phyloP scores from a whole-genome alignment of 164 flowering plant species.

The Sextonia rubra region DNA sequence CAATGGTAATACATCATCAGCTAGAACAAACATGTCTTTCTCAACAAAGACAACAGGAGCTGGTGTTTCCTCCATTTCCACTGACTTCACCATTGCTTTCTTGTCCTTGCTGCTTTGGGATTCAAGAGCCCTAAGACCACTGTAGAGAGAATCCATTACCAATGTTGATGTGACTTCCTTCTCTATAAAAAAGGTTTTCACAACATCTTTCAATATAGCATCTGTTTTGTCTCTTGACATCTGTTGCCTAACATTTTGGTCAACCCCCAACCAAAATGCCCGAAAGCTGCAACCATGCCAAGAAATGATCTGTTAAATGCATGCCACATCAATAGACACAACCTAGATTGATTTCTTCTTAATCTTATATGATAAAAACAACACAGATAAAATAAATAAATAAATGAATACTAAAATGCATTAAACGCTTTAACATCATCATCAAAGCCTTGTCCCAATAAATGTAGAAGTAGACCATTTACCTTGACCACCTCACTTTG shows the following conservation, averaged over 20 bases:
- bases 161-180: conserved; percentile 96
- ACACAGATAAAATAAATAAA: no score
- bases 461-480: conserved; percentile 2
- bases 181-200: conserved; percentile 87
- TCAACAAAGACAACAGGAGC: conserved; percentile 75
- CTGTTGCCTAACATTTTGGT: conserved; percentile 58
- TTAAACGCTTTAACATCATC: background rate
- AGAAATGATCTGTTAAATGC: conserved; percentile 27
- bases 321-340: background rate
- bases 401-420: no score
- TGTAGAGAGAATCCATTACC: conserved; percentile 96
- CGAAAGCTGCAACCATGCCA: conserved; percentile 60
- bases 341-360: background rate
- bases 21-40: conserved; percentile 78
- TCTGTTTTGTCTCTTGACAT: conserved; percentile 87
- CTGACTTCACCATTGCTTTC: conserved; percentile 31
- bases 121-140: conserved; percentile 93
- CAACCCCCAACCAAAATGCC: conserved; percentile 83
- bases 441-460: no score
- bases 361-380: background rate
- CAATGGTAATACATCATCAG: conserved; percentile 75
- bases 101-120: conserved; percentile 53
- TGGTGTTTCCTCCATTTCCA: conserved; percentile 60
- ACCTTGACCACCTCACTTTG: conserved; percentile 91
- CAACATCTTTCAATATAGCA: conserved; percentile 74